Evolutionary conservation across 1,139 yeast species (phyloP).

Genomic region (Taphrina populina): DNA sequence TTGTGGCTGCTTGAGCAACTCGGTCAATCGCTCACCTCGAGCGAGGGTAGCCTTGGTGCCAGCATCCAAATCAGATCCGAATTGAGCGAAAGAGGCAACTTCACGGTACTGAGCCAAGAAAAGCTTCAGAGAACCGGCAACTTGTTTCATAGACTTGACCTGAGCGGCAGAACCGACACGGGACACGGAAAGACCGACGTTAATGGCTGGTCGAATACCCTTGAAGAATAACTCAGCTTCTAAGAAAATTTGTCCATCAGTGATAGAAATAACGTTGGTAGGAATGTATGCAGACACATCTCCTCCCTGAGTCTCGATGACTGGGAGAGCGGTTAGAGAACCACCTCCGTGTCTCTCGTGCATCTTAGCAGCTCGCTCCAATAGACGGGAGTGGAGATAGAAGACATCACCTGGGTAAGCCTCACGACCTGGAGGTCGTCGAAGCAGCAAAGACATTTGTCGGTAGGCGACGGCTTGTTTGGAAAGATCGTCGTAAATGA

Average conservation of each 20-base stretch:
- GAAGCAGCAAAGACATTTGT: slow-evolving; percentile 94
- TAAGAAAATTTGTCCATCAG: slow-evolving; percentile 97
- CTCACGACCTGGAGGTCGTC: slow-evolving; percentile 98
- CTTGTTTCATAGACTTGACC: slow-evolving; percentile 99
- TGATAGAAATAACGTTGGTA: slow-evolving; percentile 90
- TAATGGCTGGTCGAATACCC: slow-evolving; percentile 99
- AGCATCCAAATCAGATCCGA: slow-evolving; percentile 99
- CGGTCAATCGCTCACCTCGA: slow-evolving; percentile 99
- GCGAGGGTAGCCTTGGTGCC: slow-evolving; percentile 98
- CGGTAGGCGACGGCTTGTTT: slow-evolving; percentile 99
- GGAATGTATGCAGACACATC: slow-evolving; percentile 98
- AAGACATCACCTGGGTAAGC: slow-evolving; percentile 97
- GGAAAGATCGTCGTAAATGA: slow-evolving; percentile 96
- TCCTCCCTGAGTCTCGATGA: slow-evolving; percentile 99
- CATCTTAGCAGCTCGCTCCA: slow-evolving; percentile 98
- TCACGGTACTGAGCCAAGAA: slow-evolving; percentile 99
- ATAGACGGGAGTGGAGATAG: slow-evolving; percentile 93
- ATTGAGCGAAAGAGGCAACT: slow-evolving; percentile 99
- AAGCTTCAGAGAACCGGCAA: slow-evolving; percentile 99
- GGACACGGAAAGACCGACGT: slow-evolving; percentile 99
- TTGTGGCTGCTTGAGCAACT: slow-evolving; percentile 97
- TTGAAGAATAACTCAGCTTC: slow-evolving; percentile 99
- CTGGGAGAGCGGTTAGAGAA: slow-evolving; percentile 93
- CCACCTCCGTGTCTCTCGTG: slow-evolving; percentile 86
- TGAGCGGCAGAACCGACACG: slow-evolving; percentile 99